Evolutionary conservation across 352 stramenopile genomes (phyloP), one percentile per base, ranked within the genome.

Genomic region (Globisporangium cylindrosporum): DNA sequence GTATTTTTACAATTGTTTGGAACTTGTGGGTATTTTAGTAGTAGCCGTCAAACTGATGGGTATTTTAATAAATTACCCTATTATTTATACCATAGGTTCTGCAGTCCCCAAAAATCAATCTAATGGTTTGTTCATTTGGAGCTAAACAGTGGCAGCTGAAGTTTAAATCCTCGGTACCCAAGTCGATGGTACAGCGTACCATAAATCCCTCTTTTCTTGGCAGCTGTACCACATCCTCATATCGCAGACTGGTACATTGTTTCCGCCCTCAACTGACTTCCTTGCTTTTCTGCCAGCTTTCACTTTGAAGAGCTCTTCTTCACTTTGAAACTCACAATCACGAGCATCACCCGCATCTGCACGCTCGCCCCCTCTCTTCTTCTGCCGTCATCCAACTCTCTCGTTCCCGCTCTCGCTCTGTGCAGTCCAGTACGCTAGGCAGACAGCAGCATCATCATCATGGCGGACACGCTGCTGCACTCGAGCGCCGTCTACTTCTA

Each of bases 401-500:
- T 3, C 43, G 22, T 51, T 24, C 43, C 10, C 43, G 1, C 18
- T 22, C 12, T 61, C 20, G 43, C 51, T 58, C 6, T 59, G 1
- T 25, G 27, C 20, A 51, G 8, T 24, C 18, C 20, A 51, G 3
- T 29, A 20, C 27, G 7, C 7, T 46, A 14, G 32, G 29, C 56
- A 51, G 43, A 12, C 41, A 49, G 15, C 41, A 49, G 5, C 12
- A 20, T 3, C 32, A 43, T 4, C 18, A 66, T 22, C 41, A 88
- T 86, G 81, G 64, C 74, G 41, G 80, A 85, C 72, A 69, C 73
- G 67, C 73, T 94, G 36, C 76, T 93, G 68, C 80, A 91, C 75
- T 87, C 83, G 59, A 79, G 78, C 59, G 76, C 80, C 29, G 82
- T 93, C 36, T 94, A 94, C 65, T 72, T 92, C 46, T 92, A 91